phyloP scores from a whole-genome alignment of 441 rosid genomes.

The Euphorbia schlechtendalii region DNA sequence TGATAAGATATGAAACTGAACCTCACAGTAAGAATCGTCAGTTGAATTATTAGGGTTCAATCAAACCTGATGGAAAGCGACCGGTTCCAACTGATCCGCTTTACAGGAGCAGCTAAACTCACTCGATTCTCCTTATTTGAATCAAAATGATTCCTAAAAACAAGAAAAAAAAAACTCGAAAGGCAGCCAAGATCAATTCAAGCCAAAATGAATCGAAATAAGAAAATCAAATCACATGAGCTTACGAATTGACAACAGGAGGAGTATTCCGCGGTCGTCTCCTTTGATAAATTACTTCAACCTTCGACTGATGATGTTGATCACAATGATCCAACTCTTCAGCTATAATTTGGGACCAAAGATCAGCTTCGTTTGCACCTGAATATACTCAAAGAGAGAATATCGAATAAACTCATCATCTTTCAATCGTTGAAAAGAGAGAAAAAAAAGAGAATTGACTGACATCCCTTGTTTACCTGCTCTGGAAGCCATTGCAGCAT shows the following conservation, averaged over 20 bases:
- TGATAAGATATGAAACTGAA: background rate
- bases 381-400: background rate
- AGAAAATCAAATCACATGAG: background rate
- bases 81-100: slow-evolving; percentile 80
- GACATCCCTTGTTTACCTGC: slow-evolving; percentile 1
- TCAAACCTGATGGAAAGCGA: slow-evolving; percentile 76
- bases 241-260: slow-evolving; percentile 23
- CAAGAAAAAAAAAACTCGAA: no score
- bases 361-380: slow-evolving; percentile 30
- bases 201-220: no score
- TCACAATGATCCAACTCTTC: slow-evolving; percentile 24
- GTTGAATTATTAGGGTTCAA: background rate
- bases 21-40: background rate
- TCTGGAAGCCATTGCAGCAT: slow-evolving; percentile 9
- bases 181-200: no score
- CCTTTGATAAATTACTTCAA: slow-evolving; percentile 46
- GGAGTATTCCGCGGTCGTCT: slow-evolving; percentile 33
- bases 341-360: slow-evolving; percentile 54
- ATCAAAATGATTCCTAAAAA: slow-evolving; percentile 23
- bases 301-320: slow-evolving; percentile 14
- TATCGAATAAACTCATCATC: background rate
- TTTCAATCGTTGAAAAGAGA: no score
- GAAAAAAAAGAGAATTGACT: background rate
- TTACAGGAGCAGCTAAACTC: slow-evolving; percentile 43
- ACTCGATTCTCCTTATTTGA: slow-evolving; percentile 34